Percentiles rank a stretch among this genome's conserved stretches.
Conservation (phyloP, 2,329 filamentous ascomycete species). For the Blastomyces gilchristii region DNA sequence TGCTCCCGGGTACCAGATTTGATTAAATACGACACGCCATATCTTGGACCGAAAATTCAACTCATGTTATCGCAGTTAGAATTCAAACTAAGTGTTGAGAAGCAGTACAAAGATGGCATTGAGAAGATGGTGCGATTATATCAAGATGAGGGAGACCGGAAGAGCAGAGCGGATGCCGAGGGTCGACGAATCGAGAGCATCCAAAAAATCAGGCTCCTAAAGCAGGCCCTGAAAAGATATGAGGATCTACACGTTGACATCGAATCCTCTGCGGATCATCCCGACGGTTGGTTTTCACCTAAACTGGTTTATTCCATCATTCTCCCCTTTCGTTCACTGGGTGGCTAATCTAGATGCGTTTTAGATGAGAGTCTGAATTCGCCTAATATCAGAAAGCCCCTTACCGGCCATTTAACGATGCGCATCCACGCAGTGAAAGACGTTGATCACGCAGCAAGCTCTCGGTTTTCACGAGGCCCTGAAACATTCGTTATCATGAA, state of each 20-base stretch:
- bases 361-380: conserved; percentile 92
- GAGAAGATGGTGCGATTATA: conserved; percentile 99
- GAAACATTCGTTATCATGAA: conserved; percentile 96
- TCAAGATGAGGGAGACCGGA: conserved; percentile 91
- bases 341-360: conserved; percentile 6
- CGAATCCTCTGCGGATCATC: conserved; percentile 60
- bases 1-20: conserved; percentile 52
- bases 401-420: conserved; percentile 81
- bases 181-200: conserved; percentile 86
- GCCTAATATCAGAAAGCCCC: conserved; percentile 88
- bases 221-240: conserved; percentile 92
- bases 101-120: conserved; percentile 96
- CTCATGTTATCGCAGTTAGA: conserved; percentile 98
- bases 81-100: conserved; percentile 97
- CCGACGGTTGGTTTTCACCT: conserved; percentile 56
- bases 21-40: conserved; percentile 95
- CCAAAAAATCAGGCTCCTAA: conserved; percentile 92
- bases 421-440: conserved; percentile 82
- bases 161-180: conserved; percentile 88
- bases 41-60: conserved; percentile 93
- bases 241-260: conserved; percentile 95
- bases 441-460: conserved; percentile 79
- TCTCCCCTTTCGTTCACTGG: not conserved
- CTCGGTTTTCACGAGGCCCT: conserved; percentile 76
- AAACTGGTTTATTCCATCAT: not conserved